These are phyloP conservation scores for Botryotinia globosa DNA, from an alignment of 2,329 filamentous ascomycete genomes.

Conservation along the genomic window DNA sequence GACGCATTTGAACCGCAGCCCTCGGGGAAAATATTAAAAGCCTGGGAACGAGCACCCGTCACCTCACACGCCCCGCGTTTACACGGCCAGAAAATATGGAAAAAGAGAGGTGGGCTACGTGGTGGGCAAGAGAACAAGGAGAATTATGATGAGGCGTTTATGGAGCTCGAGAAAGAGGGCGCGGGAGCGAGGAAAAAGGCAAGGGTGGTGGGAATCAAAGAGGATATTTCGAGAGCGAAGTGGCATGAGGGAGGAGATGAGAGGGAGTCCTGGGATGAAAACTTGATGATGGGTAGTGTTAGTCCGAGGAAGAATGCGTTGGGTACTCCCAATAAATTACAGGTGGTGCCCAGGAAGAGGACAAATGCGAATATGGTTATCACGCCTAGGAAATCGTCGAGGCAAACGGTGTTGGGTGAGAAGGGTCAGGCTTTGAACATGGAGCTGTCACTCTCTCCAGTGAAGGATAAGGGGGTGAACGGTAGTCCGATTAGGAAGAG, in stretches of 20 bases:
- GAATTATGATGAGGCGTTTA: slow-evolving; percentile 28
- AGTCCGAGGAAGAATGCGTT: slow-evolving; percentile 26
- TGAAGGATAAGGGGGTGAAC: neutral
- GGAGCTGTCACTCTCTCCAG: neutral
- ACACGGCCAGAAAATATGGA: slow-evolving; percentile 39
- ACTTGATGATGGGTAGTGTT: slow-evolving; percentile 15
- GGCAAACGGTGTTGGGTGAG: slow-evolving; percentile 23
- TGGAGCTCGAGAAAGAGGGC: slow-evolving; percentile 41
- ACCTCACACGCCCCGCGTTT: slow-evolving; percentile 36
- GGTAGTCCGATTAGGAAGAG: slow-evolving; percentile 26
- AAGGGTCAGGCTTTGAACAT: neutral
- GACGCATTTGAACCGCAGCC: slow-evolving; percentile 34
- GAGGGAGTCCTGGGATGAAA: neutral
- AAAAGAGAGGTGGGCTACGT: slow-evolving; percentile 27
- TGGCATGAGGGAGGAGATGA: slow-evolving; percentile 33
- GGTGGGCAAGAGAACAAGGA: slow-evolving; percentile 27
- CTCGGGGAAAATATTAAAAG: slow-evolving; percentile 24
- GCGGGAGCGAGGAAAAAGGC: slow-evolving; percentile 40
- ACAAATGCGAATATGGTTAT: slow-evolving; percentile 38
- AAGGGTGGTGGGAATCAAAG: slow-evolving; percentile 34
- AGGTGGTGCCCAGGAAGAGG: slow-evolving; percentile 34
- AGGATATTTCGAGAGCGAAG: slow-evolving; percentile 37
- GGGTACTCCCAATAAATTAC: slow-evolving; percentile 5
- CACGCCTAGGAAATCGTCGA: slow-evolving; percentile 35
- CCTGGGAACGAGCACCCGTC: slow-evolving; percentile 38